Base-by-base conservation (phyloP, 1,284 basidiomycete species). In the Phylloporus sp. region DNA sequence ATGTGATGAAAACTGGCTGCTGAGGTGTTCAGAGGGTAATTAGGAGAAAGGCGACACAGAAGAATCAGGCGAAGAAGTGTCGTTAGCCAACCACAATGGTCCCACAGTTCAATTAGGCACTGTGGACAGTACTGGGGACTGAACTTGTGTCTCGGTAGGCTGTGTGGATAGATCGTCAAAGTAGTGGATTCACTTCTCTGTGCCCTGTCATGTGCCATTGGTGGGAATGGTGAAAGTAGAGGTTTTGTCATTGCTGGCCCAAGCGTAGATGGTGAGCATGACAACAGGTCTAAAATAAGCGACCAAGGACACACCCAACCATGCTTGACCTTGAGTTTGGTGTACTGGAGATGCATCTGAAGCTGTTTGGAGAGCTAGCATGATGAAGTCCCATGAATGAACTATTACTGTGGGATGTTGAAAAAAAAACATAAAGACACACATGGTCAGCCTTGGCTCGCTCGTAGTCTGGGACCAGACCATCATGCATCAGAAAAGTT, bases 271-370 rank as follows among this genome's bases (percentile, higher is more conserved):
- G 12, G 44, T 51, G 54, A 60, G 50, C 47, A 62, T 42, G 32
- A 28, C 8, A n/a, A 56, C 24, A 28, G 22, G 29, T 62, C 52
- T 29, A 40, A 62, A 8, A 50, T 47, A 56, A 61, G 39, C 18
- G 42, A 51, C 22, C 6, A 28, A 18, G 4, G 12, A 62, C 54
- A 29, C 72, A 92, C 91, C 91, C 91, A 93, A 56, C 91, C 91
- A 70, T 91, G 84, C 66, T 93, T 90, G 52, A 93, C 90, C 71
- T 93, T 93, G 57, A 93, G 79, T 69, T 85, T 82, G 18, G 91
- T 91, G 70, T 92, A 93, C 70, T 90, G 90, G 24, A 93, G 78
- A 29, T 91, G 84, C 75, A 90, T 82, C 69, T 90, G 88, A n/a
- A 93, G 80, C 65, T 92, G 90, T 63, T 87, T 82, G 3, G 87